Evolutionary conservation across 2,329 filamentous ascomycete species (phyloP), one percentile per base, ranked within the genome.

Genomic region (Penicillium italicum): DNA sequence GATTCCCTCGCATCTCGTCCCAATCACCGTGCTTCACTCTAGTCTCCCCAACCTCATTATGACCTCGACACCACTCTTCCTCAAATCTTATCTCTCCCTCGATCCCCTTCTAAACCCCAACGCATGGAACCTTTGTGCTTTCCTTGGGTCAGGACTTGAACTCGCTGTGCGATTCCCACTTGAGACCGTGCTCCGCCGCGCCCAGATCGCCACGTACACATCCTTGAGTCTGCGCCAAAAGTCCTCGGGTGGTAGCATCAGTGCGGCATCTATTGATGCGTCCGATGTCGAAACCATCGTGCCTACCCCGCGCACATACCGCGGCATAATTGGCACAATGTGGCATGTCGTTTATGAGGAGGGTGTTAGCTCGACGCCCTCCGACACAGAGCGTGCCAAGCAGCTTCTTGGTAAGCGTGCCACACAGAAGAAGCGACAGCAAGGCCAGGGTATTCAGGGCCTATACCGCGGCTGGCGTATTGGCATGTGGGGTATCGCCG

Each of bases 311-410:
- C 92, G 91, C 2, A 84, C 84, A 4, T 99, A 96, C 72, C 80
- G 84, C 33, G 94, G 94, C n/a, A 81, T 96, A 1, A 72, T 94
- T n/a, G 90, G 91, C 3, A 97, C 93, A 2, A 92, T 97, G 83
- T 93, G 91, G 80, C 84, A 84, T 57, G 94, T 99, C 58, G 82
- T 89, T 1, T 82, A 87, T 34, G 89, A 95, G 66, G 94, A 99
- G 72, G 94, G 94, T 8, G 76, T 70, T 16, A 69, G 69, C 50
- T 45, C 74, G 18, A 69, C 65, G 5, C 64, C 68, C 22, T 79
- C 79, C 57, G 78, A 84, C 9, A 74, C 80, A 11, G 71, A 76
- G 44, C 69, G 66, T 28, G 70, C 69, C 5, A 69, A 69, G 3
- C 61, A 66, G 16, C 57, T 71, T 24, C 69, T 72, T 60, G 70